A percentile compares a stretch with the other conserved stretches of the same genome.
Conservation (phyloP, 371 early-diverging fungal species). For the Scutellospora calospora region DNA sequence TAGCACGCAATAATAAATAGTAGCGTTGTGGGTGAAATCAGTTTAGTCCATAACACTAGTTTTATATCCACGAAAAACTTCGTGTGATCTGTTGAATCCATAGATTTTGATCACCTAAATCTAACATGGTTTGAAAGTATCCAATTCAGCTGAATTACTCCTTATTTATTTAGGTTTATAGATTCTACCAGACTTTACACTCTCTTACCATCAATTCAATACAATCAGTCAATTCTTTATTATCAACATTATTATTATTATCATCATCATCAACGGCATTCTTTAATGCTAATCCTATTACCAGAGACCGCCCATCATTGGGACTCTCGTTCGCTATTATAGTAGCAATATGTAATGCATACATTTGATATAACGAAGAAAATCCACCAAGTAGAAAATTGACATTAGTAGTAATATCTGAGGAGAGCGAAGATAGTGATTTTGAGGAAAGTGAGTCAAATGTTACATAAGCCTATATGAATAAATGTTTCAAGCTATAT, state of each 20-base stretch:
- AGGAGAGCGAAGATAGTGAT: conserved; percentile 51
- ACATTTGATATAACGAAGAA: conserved; percentile 66
- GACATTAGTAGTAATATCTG: conserved; percentile 56
- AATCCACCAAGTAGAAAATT: conserved; percentile 60
- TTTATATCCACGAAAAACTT: too few species aligned
- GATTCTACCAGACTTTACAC: conserved; percentile 25
- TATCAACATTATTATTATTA: conserved; percentile 30
- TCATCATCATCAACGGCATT: conserved; percentile 47
- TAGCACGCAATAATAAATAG: too few species aligned
- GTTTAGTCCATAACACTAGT: too few species aligned
- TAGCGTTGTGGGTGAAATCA: too few species aligned
- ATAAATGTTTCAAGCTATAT: not conserved
- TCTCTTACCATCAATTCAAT: conserved; percentile 28
- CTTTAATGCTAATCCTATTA: conserved; percentile 71
- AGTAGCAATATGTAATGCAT: conserved; percentile 71
- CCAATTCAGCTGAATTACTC: too few species aligned
- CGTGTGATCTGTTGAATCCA: too few species aligned
- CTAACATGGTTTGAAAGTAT: too few species aligned
- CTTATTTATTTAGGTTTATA: not conserved
- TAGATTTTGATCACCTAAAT: too few species aligned
- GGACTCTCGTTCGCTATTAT: conserved; percentile 70
- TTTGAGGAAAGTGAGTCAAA: conserved; percentile 26
- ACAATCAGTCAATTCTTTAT: not conserved
- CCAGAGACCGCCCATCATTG: conserved; percentile 63
- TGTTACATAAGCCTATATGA: conserved; percentile 21